These are phyloP conservation scores for Arabidopsis hybrid DNA, from an alignment of 441 rosid genomes.

Conservation along the genomic window DNA sequence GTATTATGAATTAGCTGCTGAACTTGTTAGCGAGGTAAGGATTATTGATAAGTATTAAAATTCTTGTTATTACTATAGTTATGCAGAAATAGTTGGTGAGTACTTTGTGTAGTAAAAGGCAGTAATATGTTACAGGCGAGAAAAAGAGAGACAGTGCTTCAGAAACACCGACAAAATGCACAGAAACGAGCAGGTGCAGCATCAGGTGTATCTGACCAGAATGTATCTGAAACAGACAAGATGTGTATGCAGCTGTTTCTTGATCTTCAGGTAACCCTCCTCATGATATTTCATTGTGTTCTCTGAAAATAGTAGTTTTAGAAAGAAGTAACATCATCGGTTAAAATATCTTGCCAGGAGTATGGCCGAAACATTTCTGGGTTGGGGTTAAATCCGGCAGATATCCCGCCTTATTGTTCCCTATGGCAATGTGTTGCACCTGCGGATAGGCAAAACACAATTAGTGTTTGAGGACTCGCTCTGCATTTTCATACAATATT, in stretches of 20 bases:
- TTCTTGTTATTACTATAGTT: background rate
- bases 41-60: too few relatives aligned
- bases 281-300: background rate
- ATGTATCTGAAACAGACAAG: constrained; percentile 87
- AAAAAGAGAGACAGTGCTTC: constrained; percentile 86
- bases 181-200: constrained; percentile 92
- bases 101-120: constrained; percentile 6
- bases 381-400: constrained; percentile 79
- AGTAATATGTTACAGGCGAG: constrained; percentile 64
- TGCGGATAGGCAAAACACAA: constrained; percentile 60
- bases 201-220: constrained; percentile 80
- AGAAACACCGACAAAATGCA: constrained; percentile 88
- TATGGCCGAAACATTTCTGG: constrained; percentile 79
- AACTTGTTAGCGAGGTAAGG: constrained; percentile 78
- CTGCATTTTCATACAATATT: background rate
- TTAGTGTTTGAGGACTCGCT: constrained; percentile 47
- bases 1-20: constrained; percentile 79
- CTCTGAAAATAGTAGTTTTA: background rate
- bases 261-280: constrained; percentile 79
- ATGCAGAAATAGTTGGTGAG: constrained; percentile 2
- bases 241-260: constrained; percentile 95
- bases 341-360: constrained; percentile 57
- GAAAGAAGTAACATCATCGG: constrained; percentile 15
- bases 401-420: constrained; percentile 68
- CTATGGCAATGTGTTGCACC: constrained; percentile 97